A percentile compares a stretch with the other conserved stretches of the same genome.
These are phyloP conservation scores for Phytopythium litorale DNA, from an alignment of 352 stramenopile genomes.

Conservation along the genomic window DNA sequence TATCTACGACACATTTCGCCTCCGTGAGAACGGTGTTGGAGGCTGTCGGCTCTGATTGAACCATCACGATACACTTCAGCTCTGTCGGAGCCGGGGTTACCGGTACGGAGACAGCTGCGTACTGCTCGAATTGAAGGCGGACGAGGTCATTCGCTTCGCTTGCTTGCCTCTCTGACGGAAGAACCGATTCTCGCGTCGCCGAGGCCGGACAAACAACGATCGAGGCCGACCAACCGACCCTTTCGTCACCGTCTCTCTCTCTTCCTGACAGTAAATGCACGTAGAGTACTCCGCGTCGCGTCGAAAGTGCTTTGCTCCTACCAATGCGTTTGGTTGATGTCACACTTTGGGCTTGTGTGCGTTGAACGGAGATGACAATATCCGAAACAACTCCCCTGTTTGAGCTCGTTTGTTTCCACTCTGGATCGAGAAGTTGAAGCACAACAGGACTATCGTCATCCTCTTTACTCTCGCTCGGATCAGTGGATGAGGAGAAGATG, in stretches of 20 bases:
- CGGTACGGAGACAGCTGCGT: neutral
- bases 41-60: neutral
- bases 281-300: neutral
- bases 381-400: neutral
- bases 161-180: neutral
- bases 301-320: neutral
- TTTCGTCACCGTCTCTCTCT: neutral
- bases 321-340: neutral
- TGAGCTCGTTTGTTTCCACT: neutral
- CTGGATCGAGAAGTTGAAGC: constrained; percentile 3
- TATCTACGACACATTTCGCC: neutral
- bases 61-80: neutral
- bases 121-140: neutral
- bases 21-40: neutral
- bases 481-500: neutral
- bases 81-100: neutral
- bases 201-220: neutral
- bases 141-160: neutral
- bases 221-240: neutral
- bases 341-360: neutral
- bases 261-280: neutral
- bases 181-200: neutral
- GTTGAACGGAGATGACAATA: neutral
- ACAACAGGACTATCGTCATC: neutral
- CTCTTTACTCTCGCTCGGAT: neutral